Base-by-base conservation (phyloP, 1,284 basidiomycete genomes). In the Cystobasidium sp. region DNA sequence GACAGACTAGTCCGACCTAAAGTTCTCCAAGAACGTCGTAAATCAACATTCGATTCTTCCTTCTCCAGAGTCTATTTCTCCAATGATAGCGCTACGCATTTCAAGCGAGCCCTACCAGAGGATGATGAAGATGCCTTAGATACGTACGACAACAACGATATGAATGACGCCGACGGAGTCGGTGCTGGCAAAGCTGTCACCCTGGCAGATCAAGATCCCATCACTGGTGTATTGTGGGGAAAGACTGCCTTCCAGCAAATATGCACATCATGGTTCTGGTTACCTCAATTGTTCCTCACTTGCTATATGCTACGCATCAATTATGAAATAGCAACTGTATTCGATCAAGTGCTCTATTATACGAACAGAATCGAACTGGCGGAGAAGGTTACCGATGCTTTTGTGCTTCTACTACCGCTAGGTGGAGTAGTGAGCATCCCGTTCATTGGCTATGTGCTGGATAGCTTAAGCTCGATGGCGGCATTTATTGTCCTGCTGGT, bases 401-500 rank as follows among this genome's bases (percentile, higher is more conserved):
- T 84, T 78, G 82, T 82, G 46, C 76, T 83, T 53, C 80, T 84
- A 2, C 81, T 84, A 3, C 83, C 83, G 6, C 73, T 83, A 14
- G 83, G 81, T 0, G 83, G 83, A 0, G 76, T 84, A 39, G 61
- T 81, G 7, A 81, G 82, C 77, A 75, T 79, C 14, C 77, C 76
- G n/a, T 75, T 82, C 49, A 79, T 83, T 39, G 82, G 83, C 12
- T 77, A 70, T 56, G 77, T 84, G 0, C 78, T 84, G 9, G 83
- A 84, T 75, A 71, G 77, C 7, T 70, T 80, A 1, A 77, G 81
- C 6, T 80, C 78, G 8, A 71, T 80, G 43, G 80, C 80, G 52
- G 80, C 81, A 10, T 78, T 80, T 20, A 18, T 80, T 24, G 79
- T 82, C 24, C 78, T 84, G 65, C 55, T 80, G n/a, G 47, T 78